Evolutionary conservation across 768 basidiomycete genomes (phyloP), one percentile per base, ranked within the genome.

Genomic region (Panaeolus papilionaceus): DNA sequence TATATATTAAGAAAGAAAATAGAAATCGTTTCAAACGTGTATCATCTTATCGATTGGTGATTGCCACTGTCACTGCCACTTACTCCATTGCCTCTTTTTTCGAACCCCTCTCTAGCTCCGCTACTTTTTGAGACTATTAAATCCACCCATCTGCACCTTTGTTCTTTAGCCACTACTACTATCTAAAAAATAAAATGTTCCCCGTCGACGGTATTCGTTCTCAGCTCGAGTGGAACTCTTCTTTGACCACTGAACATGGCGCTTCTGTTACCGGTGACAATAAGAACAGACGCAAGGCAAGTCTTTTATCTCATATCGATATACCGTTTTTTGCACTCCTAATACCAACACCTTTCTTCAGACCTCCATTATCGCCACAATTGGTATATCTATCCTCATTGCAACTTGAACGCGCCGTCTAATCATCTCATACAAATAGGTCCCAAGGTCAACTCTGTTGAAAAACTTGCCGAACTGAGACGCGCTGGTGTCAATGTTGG

Each of bases 321-420:
- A 66, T 23, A 4, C 20, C 4, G 4, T 49, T 49, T 49, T 23
- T 49, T 40, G 70, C 45, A 61, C 62, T n/a, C 11, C 42, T 61
- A 8, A 63, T 51, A 26, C 44, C 58, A 47, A 67, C 64, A 37
- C 33, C 7, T 20, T 58, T 44, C 54, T 20, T n/a, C 72, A 99
- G 98, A 98, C 96, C 14, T 86, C 93, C 68, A 99, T 99, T 82
- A 99, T 99, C 79, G 97, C 96, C 68, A 99, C 98, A 72, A 99
- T 99, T 76, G 98, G 97, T 93, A 72, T 68, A 66, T 62, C 58
- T 71, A 61, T 66, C 66, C 62, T 66, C 44, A 37, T 62, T 68
- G 38, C 62, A 64, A n/a, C 42, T 44, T 54, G 38, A 61, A 62
- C 11, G 10, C 33, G 38, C 67, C 66, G 64, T 69, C 51, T 61